Percentiles rank a stretch among this genome's conserved stretches.
Evolutionary conservation across 2,329 filamentous ascomycete genomes (phyloP).

Genomic region (Colletotrichum theobromicola): DNA sequence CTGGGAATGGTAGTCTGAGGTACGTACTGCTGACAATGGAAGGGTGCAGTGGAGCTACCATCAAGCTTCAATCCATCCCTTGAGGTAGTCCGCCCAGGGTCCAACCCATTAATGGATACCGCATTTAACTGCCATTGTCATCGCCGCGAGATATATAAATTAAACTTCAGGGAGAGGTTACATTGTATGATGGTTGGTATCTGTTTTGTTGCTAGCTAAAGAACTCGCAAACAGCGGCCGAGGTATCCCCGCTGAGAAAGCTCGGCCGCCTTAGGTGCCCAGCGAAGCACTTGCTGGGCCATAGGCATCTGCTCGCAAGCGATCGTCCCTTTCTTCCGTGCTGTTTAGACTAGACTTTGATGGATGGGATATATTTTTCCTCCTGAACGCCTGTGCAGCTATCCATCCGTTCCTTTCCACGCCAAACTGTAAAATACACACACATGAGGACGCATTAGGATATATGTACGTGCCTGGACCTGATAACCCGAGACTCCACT

Average conservation of each 20-base stretch:
- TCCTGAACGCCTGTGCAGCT: constrained; percentile 18
- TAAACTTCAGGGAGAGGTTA: neutral
- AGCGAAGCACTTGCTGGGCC: neutral
- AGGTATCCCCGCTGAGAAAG: neutral
- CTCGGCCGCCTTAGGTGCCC: neutral
- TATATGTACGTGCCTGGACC: constrained; percentile 5
- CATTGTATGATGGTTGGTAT: neutral
- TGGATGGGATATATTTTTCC: constrained; percentile 9
- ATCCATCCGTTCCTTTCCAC: constrained; percentile 13
- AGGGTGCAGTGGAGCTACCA: neutral
- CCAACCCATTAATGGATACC: neutral
- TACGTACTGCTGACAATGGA: neutral
- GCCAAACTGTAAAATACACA: constrained; percentile 13
- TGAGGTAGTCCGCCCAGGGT: neutral
- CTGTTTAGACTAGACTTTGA: neutral
- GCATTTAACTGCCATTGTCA: no score
- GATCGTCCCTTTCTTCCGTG: neutral
- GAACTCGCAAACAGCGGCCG: neutral
- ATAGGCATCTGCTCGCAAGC: neutral
- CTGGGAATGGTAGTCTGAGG: neutral
- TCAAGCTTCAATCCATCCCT: neutral
- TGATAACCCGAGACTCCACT: neutral
- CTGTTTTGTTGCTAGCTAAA: neutral
- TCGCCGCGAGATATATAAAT: neutral
- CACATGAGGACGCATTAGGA: neutral